Percentiles rank a stretch among this genome's conserved stretches.
These are phyloP conservation scores for Beta lomatogona DNA, from an alignment of 179 eudicot species.

Conservation along the genomic window DNA sequence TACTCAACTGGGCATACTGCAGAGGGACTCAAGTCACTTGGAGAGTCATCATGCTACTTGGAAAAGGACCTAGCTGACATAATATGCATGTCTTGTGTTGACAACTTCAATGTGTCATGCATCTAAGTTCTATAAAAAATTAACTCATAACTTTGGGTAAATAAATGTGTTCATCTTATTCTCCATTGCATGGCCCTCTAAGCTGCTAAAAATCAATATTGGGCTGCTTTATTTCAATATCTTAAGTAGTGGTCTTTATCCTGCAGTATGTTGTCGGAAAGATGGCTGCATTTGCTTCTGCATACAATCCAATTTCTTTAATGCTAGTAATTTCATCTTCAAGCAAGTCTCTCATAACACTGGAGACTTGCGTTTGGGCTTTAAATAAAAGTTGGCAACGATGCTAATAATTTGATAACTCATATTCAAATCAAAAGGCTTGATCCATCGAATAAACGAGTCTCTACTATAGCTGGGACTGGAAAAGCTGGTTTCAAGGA, in stretches of 20 bases:
- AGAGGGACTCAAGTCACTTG: background rate
- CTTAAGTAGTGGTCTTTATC: background rate
- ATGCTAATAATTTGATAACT: background rate
- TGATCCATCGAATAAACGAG: constrained; percentile 70
- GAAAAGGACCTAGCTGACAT: background rate
- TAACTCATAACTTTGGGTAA: background rate
- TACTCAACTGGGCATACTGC: background rate
- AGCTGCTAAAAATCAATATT: background rate
- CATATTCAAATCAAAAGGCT: constrained; percentile 79
- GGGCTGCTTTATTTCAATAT: background rate
- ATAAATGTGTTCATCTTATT: background rate
- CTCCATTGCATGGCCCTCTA: background rate
- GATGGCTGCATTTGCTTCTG: constrained; percentile 4
- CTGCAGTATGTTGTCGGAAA: background rate
- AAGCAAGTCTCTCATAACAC: background rate
- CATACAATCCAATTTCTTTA: background rate
- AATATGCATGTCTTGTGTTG: background rate
- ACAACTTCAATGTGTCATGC: background rate
- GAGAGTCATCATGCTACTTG: background rate
- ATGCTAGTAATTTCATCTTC: background rate
- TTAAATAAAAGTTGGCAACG: background rate
- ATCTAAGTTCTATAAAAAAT: background rate
- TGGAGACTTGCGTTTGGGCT: background rate
- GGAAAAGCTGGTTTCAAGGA: constrained; percentile 97
- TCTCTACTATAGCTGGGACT: constrained; percentile 73